These are phyloP conservation scores for Endothia cerciana DNA, from an alignment of 2,329 filamentous ascomycete species.

Conservation along the genomic window DNA sequence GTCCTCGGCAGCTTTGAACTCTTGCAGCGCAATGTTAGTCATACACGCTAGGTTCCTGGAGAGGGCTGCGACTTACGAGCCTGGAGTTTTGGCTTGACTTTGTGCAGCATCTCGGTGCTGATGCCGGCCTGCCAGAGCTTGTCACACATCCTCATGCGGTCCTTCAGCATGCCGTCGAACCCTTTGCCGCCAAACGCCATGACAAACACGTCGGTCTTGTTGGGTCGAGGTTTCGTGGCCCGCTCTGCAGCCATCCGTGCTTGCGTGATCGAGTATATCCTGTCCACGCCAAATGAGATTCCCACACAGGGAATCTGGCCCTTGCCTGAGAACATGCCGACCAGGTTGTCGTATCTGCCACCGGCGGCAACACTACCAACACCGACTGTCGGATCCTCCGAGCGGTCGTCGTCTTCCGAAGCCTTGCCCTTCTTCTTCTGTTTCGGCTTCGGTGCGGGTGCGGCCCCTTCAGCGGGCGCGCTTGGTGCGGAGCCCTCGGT, in stretches of 20 bases:
- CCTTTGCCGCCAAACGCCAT: slow-evolving; percentile 93
- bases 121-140: slow-evolving; percentile 85
- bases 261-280: slow-evolving; percentile 89
- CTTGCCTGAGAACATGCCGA: slow-evolving; percentile 82
- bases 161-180: slow-evolving; percentile 77
- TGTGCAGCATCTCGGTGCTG: slow-evolving; percentile 89
- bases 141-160: slow-evolving; percentile 80
- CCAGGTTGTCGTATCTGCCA: slow-evolving; percentile 85
- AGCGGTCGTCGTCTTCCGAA: slow-evolving; percentile 66
- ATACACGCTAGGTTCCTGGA: not conserved
- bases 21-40: slow-evolving; percentile 8
- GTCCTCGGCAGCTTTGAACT: slow-evolving; percentile 88
- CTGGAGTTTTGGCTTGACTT: slow-evolving; percentile 86
- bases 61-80: slow-evolving; percentile 47
- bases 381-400: slow-evolving; percentile 77
- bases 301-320: slow-evolving; percentile 82
- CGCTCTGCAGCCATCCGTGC: slow-evolving; percentile 69
- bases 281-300: slow-evolving; percentile 87
- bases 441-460: slow-evolving; percentile 44
- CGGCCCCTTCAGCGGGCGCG: slow-evolving; percentile 40
- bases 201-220: slow-evolving; percentile 87
- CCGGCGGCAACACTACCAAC: slow-evolving; percentile 87
- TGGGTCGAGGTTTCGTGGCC: slow-evolving; percentile 44
- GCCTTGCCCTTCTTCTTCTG: slow-evolving; percentile 55
- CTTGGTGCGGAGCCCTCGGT: slow-evolving; percentile 38